phyloP scores from a whole-genome alignment of 345 rosid species.

The Garcia nutans region DNA sequence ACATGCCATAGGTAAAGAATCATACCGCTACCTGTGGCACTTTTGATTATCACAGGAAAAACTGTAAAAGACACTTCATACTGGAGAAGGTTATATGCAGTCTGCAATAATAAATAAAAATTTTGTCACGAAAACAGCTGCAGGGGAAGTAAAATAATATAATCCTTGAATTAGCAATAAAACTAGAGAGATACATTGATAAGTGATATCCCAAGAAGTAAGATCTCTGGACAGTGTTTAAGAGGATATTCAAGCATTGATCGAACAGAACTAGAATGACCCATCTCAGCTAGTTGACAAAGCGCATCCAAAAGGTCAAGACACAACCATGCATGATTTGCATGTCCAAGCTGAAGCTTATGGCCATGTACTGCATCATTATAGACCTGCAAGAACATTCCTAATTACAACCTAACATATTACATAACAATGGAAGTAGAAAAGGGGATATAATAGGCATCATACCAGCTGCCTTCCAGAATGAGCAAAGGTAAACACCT shows the following conservation, averaged over 20 bases:
- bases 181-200: slow-evolving; percentile 49
- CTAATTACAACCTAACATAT: slow-evolving; percentile 14
- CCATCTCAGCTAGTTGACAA: slow-evolving; percentile 89
- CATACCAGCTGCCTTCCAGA: slow-evolving; percentile 86
- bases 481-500: slow-evolving; percentile 83
- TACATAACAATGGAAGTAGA: slow-evolving; percentile 10
- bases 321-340: slow-evolving; percentile 87
- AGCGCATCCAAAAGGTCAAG: slow-evolving; percentile 83
- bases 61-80: slow-evolving; percentile 61
- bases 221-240: slow-evolving; percentile 74
- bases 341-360: slow-evolving; percentile 63
- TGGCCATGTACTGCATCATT: slow-evolving; percentile 64
- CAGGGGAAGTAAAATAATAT: background rate
- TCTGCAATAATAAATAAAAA: slow-evolving; percentile 46
- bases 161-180: background rate
- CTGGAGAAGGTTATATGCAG: slow-evolving; percentile 78
- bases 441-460: slow-evolving; percentile 13
- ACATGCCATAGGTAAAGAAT: slow-evolving; percentile 74
- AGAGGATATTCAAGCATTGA: slow-evolving; percentile 79
- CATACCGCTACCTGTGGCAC: slow-evolving; percentile 47
- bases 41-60: slow-evolving; percentile 63
- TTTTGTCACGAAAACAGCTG: slow-evolving; percentile 8
- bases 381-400: slow-evolving; percentile 53
- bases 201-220: slow-evolving; percentile 87
- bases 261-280: slow-evolving; percentile 62